Evolutionary conservation across 306 rosid species (phyloP).

Genomic region (Albizia julibrissin): DNA sequence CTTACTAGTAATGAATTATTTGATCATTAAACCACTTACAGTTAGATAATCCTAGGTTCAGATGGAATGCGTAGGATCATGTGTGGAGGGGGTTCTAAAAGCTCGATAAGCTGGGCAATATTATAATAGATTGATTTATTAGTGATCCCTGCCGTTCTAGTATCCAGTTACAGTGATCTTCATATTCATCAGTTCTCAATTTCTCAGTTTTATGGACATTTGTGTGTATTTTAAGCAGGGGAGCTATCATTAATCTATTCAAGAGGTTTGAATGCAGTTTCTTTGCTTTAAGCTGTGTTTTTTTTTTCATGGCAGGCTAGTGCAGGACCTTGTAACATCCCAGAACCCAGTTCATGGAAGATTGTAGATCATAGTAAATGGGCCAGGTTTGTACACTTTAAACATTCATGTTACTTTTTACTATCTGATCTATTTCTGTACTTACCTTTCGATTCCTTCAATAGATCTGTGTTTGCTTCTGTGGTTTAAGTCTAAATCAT

Average conservation of each 20-base stretch:
- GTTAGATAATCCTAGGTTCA: background rate
- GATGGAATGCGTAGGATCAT: conserved; percentile 15
- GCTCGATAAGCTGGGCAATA: background rate
- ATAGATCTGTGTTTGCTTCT: background rate
- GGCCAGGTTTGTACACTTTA: conserved; percentile 70
- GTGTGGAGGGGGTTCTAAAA: background rate
- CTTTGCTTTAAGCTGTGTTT: conserved; percentile 2
- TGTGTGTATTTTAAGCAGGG: conserved; percentile 1
- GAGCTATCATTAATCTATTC: background rate
- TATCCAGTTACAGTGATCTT: background rate
- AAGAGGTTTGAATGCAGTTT: conserved; percentile 3
- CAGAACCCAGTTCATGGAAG: conserved; percentile 88
- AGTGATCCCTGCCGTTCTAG: background rate
- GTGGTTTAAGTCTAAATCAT: background rate
- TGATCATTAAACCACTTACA: background rate
- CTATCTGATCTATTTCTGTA: conserved; percentile 7
- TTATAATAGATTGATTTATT: background rate
- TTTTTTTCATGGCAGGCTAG: conserved; percentile 65
- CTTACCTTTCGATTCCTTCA: background rate
- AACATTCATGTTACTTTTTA: conserved; percentile 1
- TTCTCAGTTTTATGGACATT: conserved; percentile 8
- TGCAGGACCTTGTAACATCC: conserved; percentile 69
- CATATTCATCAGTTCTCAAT: background rate
- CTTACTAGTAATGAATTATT: background rate
- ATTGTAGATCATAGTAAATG: conserved; percentile 89